phyloP scores from a whole-genome alignment of 371 early-diverging fungal species.

The Rhizomucor miehei region DNA sequence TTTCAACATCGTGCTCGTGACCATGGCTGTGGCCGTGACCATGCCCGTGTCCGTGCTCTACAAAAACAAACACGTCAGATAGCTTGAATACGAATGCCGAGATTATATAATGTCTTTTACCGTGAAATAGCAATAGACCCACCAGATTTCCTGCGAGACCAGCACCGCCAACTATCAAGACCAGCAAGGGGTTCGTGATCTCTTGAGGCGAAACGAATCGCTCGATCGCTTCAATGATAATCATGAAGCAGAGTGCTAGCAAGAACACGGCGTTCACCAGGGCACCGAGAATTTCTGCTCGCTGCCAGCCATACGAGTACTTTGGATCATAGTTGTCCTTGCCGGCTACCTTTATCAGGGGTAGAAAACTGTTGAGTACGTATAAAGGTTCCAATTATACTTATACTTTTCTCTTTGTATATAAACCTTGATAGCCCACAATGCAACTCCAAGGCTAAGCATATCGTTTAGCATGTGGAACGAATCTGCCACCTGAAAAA shows the following conservation, averaged over 20 bases:
- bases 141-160: slow-evolving; percentile 85
- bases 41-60: slow-evolving; percentile 27
- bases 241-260: slow-evolving; percentile 85
- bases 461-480: slow-evolving; percentile 94
- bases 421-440: slow-evolving; percentile 75
- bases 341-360: slow-evolving; percentile 40
- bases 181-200: slow-evolving; percentile 70
- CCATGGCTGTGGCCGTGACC: slow-evolving; percentile 20
- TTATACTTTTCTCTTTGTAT: not conserved
- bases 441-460: slow-evolving; percentile 75
- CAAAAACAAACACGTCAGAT: not conserved
- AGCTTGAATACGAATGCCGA: not conserved
- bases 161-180: slow-evolving; percentile 79
- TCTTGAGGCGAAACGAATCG: slow-evolving; percentile 71
- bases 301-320: slow-evolving; percentile 87
- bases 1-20: slow-evolving; percentile 27
- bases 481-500: slow-evolving; percentile 83
- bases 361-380: slow-evolving; percentile 15
- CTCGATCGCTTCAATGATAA: slow-evolving; percentile 85
- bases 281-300: slow-evolving; percentile 92
- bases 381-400: not conserved
- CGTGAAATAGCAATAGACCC: slow-evolving; percentile 80
- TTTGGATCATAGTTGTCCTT: slow-evolving; percentile 33
- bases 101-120: slow-evolving; percentile 18
- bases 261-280: slow-evolving; percentile 88